Evolutionary conservation across 2,329 filamentous ascomycete species (phyloP).

Genomic region (Mollisia scopiformis): DNA sequence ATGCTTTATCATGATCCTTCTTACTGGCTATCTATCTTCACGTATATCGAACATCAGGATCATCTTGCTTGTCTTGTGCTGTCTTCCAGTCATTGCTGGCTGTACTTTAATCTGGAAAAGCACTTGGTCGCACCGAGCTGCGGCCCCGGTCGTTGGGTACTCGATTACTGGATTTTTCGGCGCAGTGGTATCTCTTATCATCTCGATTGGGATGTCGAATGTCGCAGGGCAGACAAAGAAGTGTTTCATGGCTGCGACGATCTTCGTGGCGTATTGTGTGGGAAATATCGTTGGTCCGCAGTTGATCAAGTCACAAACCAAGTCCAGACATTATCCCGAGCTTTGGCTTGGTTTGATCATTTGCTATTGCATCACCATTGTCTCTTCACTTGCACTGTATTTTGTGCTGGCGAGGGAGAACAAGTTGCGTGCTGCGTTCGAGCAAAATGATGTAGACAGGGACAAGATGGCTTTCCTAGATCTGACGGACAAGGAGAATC

Average conservation of each 20-base stretch:
- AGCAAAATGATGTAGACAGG: conserved; percentile 61
- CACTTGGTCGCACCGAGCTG: conserved; percentile 64
- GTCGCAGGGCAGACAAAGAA: conserved; percentile 80
- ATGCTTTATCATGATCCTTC: conserved; percentile 67
- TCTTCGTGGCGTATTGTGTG: conserved; percentile 77
- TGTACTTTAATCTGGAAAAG: conserved; percentile 76
- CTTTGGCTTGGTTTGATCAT: conserved; percentile 72
- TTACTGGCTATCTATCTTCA: conserved; percentile 66
- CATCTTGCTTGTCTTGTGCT: conserved; percentile 65
- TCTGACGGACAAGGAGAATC: conserved; percentile 70
- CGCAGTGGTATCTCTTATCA: conserved; percentile 66
- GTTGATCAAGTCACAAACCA: conserved; percentile 68
- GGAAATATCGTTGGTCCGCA: conserved; percentile 78
- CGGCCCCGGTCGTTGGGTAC: conserved; percentile 70
- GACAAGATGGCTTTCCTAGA: conserved; percentile 69
- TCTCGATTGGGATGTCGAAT: conserved; percentile 64
- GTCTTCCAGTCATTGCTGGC: conserved; percentile 74
- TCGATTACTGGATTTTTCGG: conserved; percentile 75
- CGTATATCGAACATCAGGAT: conserved; percentile 65
- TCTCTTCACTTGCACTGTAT: conserved; percentile 58
- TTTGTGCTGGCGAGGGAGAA: conserved; percentile 63
- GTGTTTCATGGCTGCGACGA: conserved; percentile 72
- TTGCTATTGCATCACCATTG: conserved; percentile 69
- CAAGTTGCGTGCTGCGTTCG: conserved; percentile 48
- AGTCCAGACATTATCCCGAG: conserved; percentile 68